Percentiles rank a stretch among this genome's conserved stretches.
These are phyloP conservation scores for Melocanna baccifera DNA, from an alignment of 176 grass and related monocot genomes.

Conservation along the genomic window DNA sequence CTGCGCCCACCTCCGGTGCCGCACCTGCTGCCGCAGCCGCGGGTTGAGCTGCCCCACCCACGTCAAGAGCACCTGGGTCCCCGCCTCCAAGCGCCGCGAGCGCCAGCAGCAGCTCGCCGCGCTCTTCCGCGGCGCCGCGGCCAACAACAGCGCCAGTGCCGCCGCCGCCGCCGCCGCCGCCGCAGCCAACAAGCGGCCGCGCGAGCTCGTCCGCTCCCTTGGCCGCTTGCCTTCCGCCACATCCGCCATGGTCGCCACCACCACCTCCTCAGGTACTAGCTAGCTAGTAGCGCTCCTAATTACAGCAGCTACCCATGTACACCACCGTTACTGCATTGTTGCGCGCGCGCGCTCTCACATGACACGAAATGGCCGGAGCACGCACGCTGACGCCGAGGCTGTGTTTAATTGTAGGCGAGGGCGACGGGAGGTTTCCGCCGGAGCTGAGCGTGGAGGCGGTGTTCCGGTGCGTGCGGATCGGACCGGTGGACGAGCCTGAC, in stretches of 20 bases:
- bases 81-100: conserved; percentile 82
- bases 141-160: conserved; percentile 32
- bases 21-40: conserved; percentile 93
- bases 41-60: conserved; percentile 84
- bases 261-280: conserved; percentile 75
- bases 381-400: not conserved
- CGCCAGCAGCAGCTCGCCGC: conserved; percentile 77
- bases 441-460: conserved; percentile 85
- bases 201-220: conserved; percentile 49
- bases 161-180: not conserved
- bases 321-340: not conserved
- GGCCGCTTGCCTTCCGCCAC: conserved; percentile 40
- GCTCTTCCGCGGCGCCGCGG: conserved; percentile 54
- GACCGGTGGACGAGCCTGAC: conserved; percentile 78
- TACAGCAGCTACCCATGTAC: not conserved
- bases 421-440: conserved; percentile 66
- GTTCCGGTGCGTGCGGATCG: conserved; percentile 88
- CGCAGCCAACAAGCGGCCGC: conserved; percentile 35
- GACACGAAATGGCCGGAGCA: not conserved
- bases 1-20: conserved; percentile 77
- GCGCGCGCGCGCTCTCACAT: not conserved
- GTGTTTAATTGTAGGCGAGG: conserved; percentile 44
- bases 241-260: conserved; percentile 46
- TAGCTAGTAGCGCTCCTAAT: not conserved
- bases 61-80: conserved; percentile 92